Base-by-base conservation (phyloP, 1,139 yeast species). In the Geotrichum carabidarum region DNA sequence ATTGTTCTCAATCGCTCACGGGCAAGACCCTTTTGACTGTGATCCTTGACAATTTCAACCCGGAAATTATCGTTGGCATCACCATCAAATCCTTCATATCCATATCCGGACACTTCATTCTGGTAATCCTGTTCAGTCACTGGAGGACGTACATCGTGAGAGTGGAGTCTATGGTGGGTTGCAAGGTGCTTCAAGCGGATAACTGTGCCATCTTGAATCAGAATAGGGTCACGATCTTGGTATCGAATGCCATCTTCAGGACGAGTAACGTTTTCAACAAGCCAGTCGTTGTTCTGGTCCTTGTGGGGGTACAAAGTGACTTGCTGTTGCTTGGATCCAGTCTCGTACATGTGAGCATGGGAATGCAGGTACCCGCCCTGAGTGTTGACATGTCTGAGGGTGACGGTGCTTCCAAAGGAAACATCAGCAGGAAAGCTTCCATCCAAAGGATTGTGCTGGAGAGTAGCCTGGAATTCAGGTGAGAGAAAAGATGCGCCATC, bases 241-340 rank as follows among this genome's bases (percentile, higher is more conserved):
- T 57, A 61, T 12, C 70, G 68, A 17, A 59, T 62, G 17, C 58
- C 54, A 27, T 60, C 59, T 17, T 55, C 56, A 12, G 44, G 44
- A 9, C 44, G 12, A 34, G 73, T 71, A 31, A 60, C 64, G 57
- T 70, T 70, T 72, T 88, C 95, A 62, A 91, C 74, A 31, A 78
- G 63, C 96, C 97, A 94, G 61, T 82, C 76, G 72, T 94, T 94
- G 75, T 94, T 94, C 52, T 76, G 74, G 70, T 94, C 99, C 67
- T 86, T 74, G 71, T 91, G 98, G 48, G 98, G 96, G 69, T 93
- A 94, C 63, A 93, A 76, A 4, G 99, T 93, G 45, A 68, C 60
- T 72, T 91, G 97, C 73, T 91, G 98, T 72, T 91, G 99, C 71
- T 89, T 82, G 31, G 98, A 91, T 57, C 99, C 99, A 44, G 90